phyloP scores from a whole-genome alignment of 176 grass and related monocot species.

The Zizania latifolia region DNA sequence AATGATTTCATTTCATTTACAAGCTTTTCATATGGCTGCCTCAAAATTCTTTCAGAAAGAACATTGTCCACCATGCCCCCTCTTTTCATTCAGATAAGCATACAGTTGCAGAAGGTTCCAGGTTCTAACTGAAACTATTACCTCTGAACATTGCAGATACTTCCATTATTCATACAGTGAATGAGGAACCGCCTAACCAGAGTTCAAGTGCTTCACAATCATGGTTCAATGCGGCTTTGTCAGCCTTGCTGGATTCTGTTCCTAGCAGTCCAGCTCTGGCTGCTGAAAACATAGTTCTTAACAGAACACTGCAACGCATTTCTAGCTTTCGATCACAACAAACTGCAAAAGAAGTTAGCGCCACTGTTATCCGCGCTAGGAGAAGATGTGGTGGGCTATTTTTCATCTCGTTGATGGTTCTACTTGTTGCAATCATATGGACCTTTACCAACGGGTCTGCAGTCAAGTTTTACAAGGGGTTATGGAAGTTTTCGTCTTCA shows the following conservation, averaged over 20 bases:
- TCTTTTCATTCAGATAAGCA: background rate
- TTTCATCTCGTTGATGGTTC: constrained; percentile 55
- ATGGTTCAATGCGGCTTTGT: constrained; percentile 58
- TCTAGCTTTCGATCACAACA: constrained; percentile 77
- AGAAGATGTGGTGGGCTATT: constrained; percentile 46
- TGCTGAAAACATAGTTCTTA: constrained; percentile 62
- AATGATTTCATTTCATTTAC: background rate
- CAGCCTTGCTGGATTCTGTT: constrained; percentile 64
- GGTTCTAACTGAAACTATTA: constrained; percentile 12
- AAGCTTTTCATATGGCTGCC: background rate
- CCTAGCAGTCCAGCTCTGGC: constrained; percentile 77
- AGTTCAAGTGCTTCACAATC: constrained; percentile 34
- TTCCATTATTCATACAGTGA: constrained; percentile 26
- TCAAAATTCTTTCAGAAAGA: background rate
- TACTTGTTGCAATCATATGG: constrained; percentile 62
- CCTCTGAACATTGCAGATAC: constrained; percentile 42
- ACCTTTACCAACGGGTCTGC: constrained; percentile 48
- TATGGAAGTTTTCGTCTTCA: constrained; percentile 35
- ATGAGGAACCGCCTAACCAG: constrained; percentile 23
- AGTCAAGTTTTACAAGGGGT: constrained; percentile 44
- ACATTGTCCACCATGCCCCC: background rate
- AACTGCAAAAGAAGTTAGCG: constrained; percentile 21
- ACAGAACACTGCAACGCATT: constrained; percentile 61
- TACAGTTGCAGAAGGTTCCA: background rate
- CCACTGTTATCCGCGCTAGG: constrained; percentile 24